These are phyloP conservation scores for Populus davidiana DNA, from an alignment of 345 rosid species.

Conservation along the genomic window DNA sequence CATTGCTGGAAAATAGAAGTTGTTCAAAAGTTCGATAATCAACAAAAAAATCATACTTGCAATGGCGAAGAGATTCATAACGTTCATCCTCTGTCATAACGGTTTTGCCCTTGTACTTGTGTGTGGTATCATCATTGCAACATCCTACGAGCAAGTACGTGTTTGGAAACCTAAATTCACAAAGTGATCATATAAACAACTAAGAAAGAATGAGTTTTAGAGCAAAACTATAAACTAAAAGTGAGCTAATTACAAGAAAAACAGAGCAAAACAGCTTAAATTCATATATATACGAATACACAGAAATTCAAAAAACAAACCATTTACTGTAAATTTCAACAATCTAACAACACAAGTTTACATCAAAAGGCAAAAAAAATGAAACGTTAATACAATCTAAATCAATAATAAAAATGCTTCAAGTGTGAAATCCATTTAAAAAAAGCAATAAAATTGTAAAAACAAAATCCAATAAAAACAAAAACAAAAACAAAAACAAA, in stretches of 20 bases:
- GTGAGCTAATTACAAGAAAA: too few relatives aligned
- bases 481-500: neutral
- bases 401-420: neutral
- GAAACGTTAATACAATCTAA: too few relatives aligned
- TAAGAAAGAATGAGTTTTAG: neutral
- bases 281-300: too few relatives aligned
- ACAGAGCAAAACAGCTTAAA: too few relatives aligned
- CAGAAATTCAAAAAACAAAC: neutral
- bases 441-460: neutral
- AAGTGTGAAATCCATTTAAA: neutral
- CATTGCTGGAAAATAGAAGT: neutral
- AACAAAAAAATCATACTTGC: constrained; percentile 58
- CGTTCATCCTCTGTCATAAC: constrained; percentile 83
- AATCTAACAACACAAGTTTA: neutral
- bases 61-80: constrained; percentile 90
- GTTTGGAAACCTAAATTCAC: constrained; percentile 60
- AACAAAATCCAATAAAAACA: neutral
- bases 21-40: neutral
- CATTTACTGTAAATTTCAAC: neutral
- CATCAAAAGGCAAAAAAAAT: neutral
- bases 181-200: neutral
- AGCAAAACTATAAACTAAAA: neutral
- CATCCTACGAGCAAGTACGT: constrained; percentile 85
- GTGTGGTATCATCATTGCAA: constrained; percentile 82
- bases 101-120: constrained; percentile 83